Percentiles rank a stretch among this genome's conserved stretches.
phyloP scores from a whole-genome alignment of 345 rosid genomes.

The Reutealis trisperma region DNA sequence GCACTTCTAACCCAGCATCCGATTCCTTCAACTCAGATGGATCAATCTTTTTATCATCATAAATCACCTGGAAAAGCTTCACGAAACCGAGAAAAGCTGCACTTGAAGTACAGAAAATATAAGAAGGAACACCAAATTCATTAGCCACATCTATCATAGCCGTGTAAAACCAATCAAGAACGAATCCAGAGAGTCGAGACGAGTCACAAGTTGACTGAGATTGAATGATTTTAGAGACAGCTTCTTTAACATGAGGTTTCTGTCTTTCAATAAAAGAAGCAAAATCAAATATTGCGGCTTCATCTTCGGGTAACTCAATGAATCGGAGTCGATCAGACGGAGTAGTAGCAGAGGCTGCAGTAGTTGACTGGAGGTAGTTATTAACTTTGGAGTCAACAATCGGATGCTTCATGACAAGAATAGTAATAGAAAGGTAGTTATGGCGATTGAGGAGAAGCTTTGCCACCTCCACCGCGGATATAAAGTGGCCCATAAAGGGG shows the following conservation, averaged over 20 bases:
- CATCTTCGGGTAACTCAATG: not conserved
- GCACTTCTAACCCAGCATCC: not conserved
- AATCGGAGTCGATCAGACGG: not conserved
- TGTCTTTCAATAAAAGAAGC: not conserved
- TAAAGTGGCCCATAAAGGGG: not conserved
- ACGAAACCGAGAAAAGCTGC: not conserved
- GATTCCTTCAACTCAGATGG: not conserved
- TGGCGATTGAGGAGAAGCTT: not conserved
- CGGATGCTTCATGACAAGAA: not conserved
- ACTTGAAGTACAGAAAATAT: not conserved
- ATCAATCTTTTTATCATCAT: too few species aligned
- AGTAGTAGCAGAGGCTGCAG: not conserved
- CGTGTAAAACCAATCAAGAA: not conserved
- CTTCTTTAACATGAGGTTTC: not conserved
- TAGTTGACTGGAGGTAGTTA: too few species aligned
- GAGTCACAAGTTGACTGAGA: not conserved
- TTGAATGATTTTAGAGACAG: not conserved
- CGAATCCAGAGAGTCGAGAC: not conserved
- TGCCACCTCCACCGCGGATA: not conserved
- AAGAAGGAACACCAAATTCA: not conserved
- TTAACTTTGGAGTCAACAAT: too few species aligned
- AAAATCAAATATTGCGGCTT: too few species aligned
- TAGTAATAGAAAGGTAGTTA: not conserved
- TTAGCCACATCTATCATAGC: not conserved
- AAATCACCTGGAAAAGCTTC: too few species aligned